phyloP scores from a whole-genome alignment of 2,329 filamentous ascomycete genomes.

The Spiromastix sp. region DNA sequence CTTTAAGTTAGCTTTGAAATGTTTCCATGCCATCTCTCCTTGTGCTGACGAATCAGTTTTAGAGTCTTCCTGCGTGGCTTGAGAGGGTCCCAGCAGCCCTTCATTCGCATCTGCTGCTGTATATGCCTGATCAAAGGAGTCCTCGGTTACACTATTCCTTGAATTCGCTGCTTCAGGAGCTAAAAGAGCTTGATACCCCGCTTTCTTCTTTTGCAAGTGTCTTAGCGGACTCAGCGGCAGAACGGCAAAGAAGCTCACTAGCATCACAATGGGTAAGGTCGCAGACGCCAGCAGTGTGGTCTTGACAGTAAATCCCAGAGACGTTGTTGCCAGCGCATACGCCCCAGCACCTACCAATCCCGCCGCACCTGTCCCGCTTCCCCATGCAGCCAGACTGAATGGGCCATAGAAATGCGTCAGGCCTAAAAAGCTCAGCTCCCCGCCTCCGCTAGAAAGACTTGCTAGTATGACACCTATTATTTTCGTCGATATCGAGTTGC shows the following conservation, averaged over 20 bases:
- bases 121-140: slow-evolving; percentile 12
- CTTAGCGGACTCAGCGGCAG: slow-evolving; percentile 59
- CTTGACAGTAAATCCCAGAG: slow-evolving; percentile 62
- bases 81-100: slow-evolving; percentile 19
- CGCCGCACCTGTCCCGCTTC: slow-evolving; percentile 81
- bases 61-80: slow-evolving; percentile 1
- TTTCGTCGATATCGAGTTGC: slow-evolving; percentile 58
- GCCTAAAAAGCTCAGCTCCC: slow-evolving; percentile 83
- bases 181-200: slow-evolving; percentile 45
- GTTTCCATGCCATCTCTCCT: slow-evolving; percentile 18
- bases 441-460: slow-evolving; percentile 73
- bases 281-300: slow-evolving; percentile 68
- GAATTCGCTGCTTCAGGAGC: slow-evolving; percentile 25
- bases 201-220: slow-evolving; percentile 31
- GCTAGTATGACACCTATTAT: slow-evolving; percentile 75
- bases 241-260: slow-evolving; percentile 74
- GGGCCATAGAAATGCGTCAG: slow-evolving; percentile 89
- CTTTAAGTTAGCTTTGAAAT: slow-evolving; percentile 45
- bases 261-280: slow-evolving; percentile 67
- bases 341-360: slow-evolving; percentile 77
- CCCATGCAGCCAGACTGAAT: slow-evolving; percentile 81
- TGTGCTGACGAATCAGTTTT: slow-evolving; percentile 1
- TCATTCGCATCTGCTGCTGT: slow-evolving; percentile 21
- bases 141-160: slow-evolving; percentile 18
- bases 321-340: slow-evolving; percentile 78